phyloP scores from a whole-genome alignment of 805 yeast species.

The Candida nitratophila region DNA sequence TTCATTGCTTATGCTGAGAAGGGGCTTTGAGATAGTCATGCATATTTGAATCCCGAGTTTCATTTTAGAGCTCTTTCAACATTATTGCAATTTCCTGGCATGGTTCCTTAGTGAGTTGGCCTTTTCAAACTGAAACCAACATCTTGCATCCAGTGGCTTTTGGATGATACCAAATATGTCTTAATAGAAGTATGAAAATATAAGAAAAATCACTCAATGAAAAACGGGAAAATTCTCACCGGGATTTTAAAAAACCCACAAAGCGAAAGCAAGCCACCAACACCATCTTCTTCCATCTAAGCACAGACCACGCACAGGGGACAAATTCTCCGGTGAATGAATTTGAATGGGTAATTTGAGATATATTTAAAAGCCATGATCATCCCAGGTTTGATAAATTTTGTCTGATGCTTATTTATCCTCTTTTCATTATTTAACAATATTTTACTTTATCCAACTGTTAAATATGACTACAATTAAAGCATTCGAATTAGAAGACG shows the following conservation, averaged over 20 bases:
- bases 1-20: neutral
- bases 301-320: neutral
- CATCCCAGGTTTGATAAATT: too few relatives aligned
- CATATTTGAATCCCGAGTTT: neutral
- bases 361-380: too few relatives aligned
- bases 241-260: too few relatives aligned
- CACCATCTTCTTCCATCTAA: neutral
- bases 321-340: neutral
- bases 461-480: neutral
- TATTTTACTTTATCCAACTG: too few relatives aligned
- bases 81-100: neutral
- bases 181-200: neutral
- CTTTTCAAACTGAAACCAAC: too few relatives aligned
- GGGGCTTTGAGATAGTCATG: neutral
- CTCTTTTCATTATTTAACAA: neutral
- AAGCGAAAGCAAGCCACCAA: too few relatives aligned
- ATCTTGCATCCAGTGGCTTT: too few relatives aligned
- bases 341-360: too few relatives aligned
- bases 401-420: too few relatives aligned
- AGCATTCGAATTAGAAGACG: neutral
- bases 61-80: neutral
- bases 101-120: too few relatives aligned
- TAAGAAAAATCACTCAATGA: neutral
- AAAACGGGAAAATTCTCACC: neutral
- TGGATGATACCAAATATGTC: too few relatives aligned